Evolutionary conservation across 495 filamentous ascomycete species (phyloP).

Genomic region (Penicillium verhagenii): DNA sequence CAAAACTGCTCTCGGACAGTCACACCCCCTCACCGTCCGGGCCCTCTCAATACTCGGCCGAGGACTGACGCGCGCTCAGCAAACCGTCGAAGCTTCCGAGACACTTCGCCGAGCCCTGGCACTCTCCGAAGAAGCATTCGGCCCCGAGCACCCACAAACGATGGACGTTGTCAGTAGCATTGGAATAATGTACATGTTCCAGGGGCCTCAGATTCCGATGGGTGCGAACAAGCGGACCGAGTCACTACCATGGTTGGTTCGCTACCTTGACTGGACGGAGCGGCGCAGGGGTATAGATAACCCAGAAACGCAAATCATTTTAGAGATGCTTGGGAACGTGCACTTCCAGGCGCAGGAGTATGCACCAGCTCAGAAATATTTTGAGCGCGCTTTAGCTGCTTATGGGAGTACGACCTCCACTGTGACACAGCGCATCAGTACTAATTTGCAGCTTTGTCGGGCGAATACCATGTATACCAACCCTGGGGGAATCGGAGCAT

Average conservation of each 20-base stretch:
- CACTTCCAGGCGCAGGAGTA: conserved; percentile 28
- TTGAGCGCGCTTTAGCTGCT: conserved; percentile 23
- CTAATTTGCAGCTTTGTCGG: conserved; percentile 27
- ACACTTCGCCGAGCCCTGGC: conserved; percentile 35
- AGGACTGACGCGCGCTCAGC: conserved; percentile 20
- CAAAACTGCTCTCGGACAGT: conserved; percentile 18
- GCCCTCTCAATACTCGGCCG: conserved; percentile 27
- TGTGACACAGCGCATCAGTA: conserved; percentile 15
- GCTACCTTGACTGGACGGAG: conserved; percentile 34
- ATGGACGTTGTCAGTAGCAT: conserved; percentile 32
- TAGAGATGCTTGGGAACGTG: conserved; percentile 28
- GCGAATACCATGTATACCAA: conserved; percentile 23
- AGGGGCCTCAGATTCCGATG: conserved; percentile 6
- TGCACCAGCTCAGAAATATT: conserved; percentile 29
- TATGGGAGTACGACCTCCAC: conserved; percentile 9
- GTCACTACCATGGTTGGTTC: conserved; percentile 31
- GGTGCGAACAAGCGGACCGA: conserved; percentile 16
- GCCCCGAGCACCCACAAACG: conserved; percentile 29
- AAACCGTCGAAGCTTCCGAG: conserved; percentile 27
- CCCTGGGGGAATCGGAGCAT: conserved; percentile 15
- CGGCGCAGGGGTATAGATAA: conserved; percentile 20
- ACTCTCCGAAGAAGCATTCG: conserved; percentile 32
- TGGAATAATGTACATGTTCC: conserved; percentile 33
- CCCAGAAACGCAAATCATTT: conserved; percentile 25
- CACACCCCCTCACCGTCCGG: conserved; percentile 29